Evolutionary conservation across 2,329 filamentous ascomycete genomes (phyloP).

Genomic region (Colletotrichum costaricense): DNA sequence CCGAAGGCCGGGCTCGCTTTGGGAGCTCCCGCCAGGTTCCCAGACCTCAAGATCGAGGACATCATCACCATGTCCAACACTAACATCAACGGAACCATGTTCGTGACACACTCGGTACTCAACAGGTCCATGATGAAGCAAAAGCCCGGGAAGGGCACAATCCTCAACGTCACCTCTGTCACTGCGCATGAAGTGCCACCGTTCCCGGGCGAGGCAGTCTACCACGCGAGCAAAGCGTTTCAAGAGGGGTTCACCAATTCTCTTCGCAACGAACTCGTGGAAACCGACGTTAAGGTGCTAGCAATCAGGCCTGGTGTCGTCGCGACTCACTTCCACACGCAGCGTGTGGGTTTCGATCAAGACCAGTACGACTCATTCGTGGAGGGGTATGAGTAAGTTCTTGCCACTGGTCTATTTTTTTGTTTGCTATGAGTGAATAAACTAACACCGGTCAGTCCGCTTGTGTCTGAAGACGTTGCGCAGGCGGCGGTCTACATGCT

Average conservation of each 20-base stretch:
- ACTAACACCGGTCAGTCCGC: slow-evolving; percentile 39
- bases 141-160: slow-evolving; percentile 50
- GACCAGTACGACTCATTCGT: slow-evolving; percentile 55
- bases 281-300: slow-evolving; percentile 59
- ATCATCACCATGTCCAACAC: slow-evolving; percentile 58
- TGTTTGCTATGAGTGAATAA: no score
- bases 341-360: slow-evolving; percentile 56
- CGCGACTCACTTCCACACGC: slow-evolving; percentile 59
- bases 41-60: slow-evolving; percentile 51
- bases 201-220: slow-evolving; percentile 60
- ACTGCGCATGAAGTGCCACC: slow-evolving; percentile 60
- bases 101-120: slow-evolving; percentile 55
- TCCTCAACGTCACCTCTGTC: slow-evolving; percentile 59
- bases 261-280: slow-evolving; percentile 57
- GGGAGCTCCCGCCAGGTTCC: slow-evolving; percentile 55
- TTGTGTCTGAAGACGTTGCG: slow-evolving; percentile 56
- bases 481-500: slow-evolving; percentile 56
- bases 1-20: slow-evolving; percentile 56
- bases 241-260: slow-evolving; percentile 62
- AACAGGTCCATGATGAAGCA: slow-evolving; percentile 53
- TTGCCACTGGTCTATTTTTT: no score
- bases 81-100: slow-evolving; percentile 61
- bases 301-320: slow-evolving; percentile 59
- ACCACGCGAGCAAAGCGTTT: slow-evolving; percentile 58
- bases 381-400: slow-evolving; percentile 50